Evolutionary conservation across 306 rosid genomes (phyloP).

Genomic region (Glycyrrhiza uralensis): DNA sequence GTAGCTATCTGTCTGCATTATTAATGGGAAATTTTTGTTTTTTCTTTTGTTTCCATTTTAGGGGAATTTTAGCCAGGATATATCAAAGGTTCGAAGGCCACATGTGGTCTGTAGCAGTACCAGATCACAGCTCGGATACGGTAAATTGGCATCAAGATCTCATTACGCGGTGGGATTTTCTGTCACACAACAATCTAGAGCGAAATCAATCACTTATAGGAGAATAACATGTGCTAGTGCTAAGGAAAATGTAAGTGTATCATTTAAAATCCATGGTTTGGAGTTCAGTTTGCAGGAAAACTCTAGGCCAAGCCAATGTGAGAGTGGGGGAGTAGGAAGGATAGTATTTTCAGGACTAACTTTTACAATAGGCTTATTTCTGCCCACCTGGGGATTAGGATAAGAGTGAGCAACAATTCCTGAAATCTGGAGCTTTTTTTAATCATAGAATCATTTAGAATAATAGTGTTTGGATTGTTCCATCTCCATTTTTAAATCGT

Average conservation of each 20-base stretch:
- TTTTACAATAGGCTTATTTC: not conserved
- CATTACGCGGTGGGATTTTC: slow-evolving; percentile 32
- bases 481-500: not conserved
- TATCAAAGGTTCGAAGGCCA: slow-evolving; percentile 20
- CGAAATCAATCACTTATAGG: slow-evolving; percentile 35
- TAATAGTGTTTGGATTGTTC: not conserved
- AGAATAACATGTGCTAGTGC: slow-evolving; percentile 51
- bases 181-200: slow-evolving; percentile 26
- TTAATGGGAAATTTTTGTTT: not conserved
- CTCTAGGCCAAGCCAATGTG: not conserved
- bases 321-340: not conserved
- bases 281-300: not conserved
- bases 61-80: slow-evolving; percentile 30
- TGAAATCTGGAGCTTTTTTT: not conserved
- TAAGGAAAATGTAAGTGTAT: slow-evolving; percentile 39
- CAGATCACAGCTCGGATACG: slow-evolving; percentile 21
- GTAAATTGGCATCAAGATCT: slow-evolving; percentile 36
- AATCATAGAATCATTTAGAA: not conserved
- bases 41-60: slow-evolving; percentile 9
- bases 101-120: slow-evolving; percentile 19
- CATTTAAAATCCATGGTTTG: not conserved
- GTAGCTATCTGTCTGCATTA: not conserved
- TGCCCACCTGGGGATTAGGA: not conserved
- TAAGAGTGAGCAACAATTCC: not conserved
- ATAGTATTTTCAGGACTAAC: not conserved